phyloP scores from a whole-genome alignment of 2,329 filamentous ascomycete genomes.

The Microsporum ferrugineum region DNA sequence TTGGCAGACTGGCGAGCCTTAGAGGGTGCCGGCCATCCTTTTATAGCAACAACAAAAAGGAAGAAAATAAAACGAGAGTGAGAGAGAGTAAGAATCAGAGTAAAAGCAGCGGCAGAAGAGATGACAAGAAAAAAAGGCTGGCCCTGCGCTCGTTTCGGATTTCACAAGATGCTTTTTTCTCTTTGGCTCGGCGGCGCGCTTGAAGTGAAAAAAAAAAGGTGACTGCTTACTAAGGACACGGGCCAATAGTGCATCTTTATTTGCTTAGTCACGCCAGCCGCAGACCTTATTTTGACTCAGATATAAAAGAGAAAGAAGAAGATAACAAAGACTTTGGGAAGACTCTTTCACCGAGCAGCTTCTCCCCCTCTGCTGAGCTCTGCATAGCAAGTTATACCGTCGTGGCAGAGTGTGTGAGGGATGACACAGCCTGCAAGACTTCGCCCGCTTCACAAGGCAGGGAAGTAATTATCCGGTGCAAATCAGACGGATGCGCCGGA shows the following conservation, averaged over 20 bases:
- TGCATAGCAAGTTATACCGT: neutral
- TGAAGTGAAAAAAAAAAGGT: neutral
- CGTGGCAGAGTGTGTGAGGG: neutral
- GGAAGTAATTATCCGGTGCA: neutral
- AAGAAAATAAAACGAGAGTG: neutral
- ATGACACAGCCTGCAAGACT: neutral
- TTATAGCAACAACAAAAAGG: neutral
- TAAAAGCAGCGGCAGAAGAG: neutral
- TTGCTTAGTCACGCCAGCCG: neutral
- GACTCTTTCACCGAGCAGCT: too few relatives aligned
- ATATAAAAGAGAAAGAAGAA: neutral
- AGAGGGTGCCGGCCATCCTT: neutral
- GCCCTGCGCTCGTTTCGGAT: slow-evolving; percentile 2
- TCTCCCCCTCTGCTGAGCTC: too few relatives aligned
- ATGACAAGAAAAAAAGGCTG: neutral
- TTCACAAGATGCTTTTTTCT: neutral
- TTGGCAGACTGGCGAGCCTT: neutral
- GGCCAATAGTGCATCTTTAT: neutral
- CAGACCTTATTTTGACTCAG: neutral
- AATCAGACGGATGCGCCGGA: neutral
- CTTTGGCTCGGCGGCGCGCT: neutral
- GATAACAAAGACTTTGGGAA: too few relatives aligned
- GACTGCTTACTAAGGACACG: neutral
- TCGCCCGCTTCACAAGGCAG: neutral
- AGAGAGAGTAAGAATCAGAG: neutral